Evolutionary conservation across 208 protist genomes (phyloP).

Genomic region (Crithidia acanthocephali): DNA sequence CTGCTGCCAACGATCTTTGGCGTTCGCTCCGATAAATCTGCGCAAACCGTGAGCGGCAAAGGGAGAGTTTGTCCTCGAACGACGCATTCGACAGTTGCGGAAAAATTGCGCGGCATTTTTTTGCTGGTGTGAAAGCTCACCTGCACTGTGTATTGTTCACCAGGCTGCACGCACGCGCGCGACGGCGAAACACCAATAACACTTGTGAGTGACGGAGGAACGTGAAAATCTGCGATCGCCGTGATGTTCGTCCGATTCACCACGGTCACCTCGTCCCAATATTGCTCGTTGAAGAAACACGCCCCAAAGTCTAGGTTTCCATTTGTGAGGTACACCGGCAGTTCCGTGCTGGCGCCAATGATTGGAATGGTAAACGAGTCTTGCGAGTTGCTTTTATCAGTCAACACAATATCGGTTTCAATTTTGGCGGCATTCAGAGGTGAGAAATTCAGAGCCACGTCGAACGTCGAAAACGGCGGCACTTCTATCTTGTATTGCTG

Average conservation of each 20-base stretch:
- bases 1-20: constrained; percentile 12
- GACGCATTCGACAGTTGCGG: constrained; percentile 23
- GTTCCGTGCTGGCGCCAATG: constrained; percentile 45
- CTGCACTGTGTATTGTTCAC: constrained; percentile 43
- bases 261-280: constrained; percentile 71
- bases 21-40: constrained; percentile 17
- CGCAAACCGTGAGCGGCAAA: constrained; percentile 19
- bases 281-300: constrained; percentile 78
- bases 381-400: constrained; percentile 40
- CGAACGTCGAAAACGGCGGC: constrained; percentile 45
- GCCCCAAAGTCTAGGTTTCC: constrained; percentile 69
- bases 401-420: constrained; percentile 52
- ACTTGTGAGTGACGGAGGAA: constrained; percentile 10
- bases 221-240: constrained; percentile 30
- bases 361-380: constrained; percentile 41
- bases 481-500: constrained; percentile 56
- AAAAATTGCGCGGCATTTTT: constrained; percentile 26
- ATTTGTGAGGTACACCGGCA: constrained; percentile 77
- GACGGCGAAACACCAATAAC: constrained; percentile 37
- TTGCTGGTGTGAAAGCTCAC: constrained; percentile 39
- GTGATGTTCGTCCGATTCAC: constrained; percentile 70
- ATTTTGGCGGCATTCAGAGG: constrained; percentile 44
- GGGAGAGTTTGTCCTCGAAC: constrained; percentile 33
- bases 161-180: constrained; percentile 52
- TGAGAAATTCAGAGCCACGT: constrained; percentile 56